Base-by-base conservation (phyloP, 257 asterid species). In the Rehmannia glutinosa region DNA sequence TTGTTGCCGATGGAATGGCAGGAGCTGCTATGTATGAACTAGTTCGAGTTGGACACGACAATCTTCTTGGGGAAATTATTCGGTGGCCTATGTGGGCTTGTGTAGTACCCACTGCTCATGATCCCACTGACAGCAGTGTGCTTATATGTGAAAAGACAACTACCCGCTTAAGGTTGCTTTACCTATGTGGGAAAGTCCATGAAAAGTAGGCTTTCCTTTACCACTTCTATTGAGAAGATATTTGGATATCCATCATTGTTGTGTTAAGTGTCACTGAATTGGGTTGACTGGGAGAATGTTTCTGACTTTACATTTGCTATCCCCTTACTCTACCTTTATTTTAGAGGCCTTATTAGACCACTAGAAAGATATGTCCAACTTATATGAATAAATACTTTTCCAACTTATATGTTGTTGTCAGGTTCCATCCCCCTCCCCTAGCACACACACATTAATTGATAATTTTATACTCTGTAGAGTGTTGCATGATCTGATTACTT, bases 21-120 rank as follows among this genome's bases (percentile, higher is more conserved):
- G 99, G 99, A 65, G 99, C 99, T 78, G 99, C 99, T 70, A 93
- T 93, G 99, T 93, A 93, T 49, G 99, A 93, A 64, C 83, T 93
- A 55, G 99, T 93, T 61, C 99, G 99, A 69, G 99, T 93, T 49
- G 99, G 99, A 17, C 95, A 90, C 62, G 97, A 93, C 81, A 93
- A 90, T 42, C 96, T 93, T 64, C 90, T 93, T 78, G 99, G 97
- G 16, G 97, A 90, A 85, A 93, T 93, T 76, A 93, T 93, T 84
- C 88, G 98, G 21, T 74, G 62, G 51, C 53, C 28, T 8, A 24
- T 23, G 35, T 23, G 2, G 41, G 68, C 50, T 59, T 58, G 11
- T 20, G 17, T 7, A 30, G 20, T 69, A 69, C 73, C 41, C 67
- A 69, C 23, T 24, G 50, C 47, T 45, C 27, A 19, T 55, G 57